Percentiles rank a stretch among this genome's conserved stretches.
Evolutionary conservation across 176 grass and related monocot species (phyloP).

Genomic region (maize (Zea mays)): DNA sequence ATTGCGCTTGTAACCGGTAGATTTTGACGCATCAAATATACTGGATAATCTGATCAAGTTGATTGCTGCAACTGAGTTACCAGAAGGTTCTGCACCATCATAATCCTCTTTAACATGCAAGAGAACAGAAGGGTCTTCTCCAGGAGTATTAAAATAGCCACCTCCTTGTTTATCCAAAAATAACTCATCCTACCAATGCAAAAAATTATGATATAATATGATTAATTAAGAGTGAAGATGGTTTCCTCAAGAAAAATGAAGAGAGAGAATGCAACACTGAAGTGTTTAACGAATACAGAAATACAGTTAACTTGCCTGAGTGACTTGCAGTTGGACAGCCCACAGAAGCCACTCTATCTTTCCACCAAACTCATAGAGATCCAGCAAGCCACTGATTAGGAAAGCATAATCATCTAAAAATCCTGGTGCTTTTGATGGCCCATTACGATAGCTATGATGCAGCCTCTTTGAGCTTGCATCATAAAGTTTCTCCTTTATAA

Average conservation of each 20-base stretch:
- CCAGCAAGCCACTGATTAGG: slow-evolving; percentile 77
- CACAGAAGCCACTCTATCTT: slow-evolving; percentile 74
- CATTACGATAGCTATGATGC: slow-evolving; percentile 85
- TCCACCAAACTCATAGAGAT: slow-evolving; percentile 91
- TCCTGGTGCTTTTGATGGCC: slow-evolving; percentile 91
- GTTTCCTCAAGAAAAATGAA: not conserved
- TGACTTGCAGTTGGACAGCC: slow-evolving; percentile 76
- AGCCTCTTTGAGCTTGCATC: slow-evolving; percentile 57
- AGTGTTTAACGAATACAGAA: not conserved
- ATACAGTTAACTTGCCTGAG: slow-evolving; percentile 62
- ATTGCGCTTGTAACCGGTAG: slow-evolving; percentile 53
- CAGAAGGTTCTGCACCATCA: slow-evolving; percentile 97
- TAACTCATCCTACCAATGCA: slow-evolving; percentile 62
- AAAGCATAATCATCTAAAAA: slow-evolving; percentile 99
- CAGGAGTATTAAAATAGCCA: slow-evolving; percentile 92
- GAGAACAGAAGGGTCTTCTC: slow-evolving; percentile 89
- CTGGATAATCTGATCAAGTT: slow-evolving; percentile 88
- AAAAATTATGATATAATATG: not conserved
- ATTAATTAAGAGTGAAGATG: not conserved
- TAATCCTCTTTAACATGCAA: slow-evolving; percentile 91
- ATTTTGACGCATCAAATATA: slow-evolving; percentile 61
- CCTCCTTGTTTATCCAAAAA: slow-evolving; percentile 90
- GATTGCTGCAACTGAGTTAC: slow-evolving; percentile 82
- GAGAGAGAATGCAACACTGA: slow-evolving; percentile 11
- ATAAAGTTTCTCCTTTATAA: slow-evolving; percentile 81